A percentile compares a stretch with the other conserved stretches of the same genome.
Conservation (phyloP, 495 filamentous ascomycete genomes). For the Podospora pseudocomata region DNA sequence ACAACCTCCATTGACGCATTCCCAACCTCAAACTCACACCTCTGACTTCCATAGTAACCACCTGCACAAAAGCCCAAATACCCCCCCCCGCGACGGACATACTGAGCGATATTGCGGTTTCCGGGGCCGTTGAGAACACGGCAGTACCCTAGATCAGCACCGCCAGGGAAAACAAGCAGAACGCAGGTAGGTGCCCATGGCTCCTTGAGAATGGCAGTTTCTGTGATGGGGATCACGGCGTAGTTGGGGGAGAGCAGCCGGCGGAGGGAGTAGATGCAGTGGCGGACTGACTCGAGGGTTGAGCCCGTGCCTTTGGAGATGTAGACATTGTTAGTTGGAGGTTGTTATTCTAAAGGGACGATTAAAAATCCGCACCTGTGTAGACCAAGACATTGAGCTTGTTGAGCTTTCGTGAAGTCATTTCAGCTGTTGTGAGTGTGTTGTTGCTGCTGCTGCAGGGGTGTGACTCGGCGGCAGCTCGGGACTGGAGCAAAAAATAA, state of each 20-base stretch:
- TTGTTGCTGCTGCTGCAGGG: neutral
- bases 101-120: constrained; percentile 77
- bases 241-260: constrained; percentile 89
- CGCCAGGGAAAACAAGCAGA: constrained; percentile 86
- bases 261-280: constrained; percentile 83
- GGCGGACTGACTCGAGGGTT: constrained; percentile 81
- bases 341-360: neutral
- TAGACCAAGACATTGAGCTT: constrained; percentile 87
- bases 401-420: constrained; percentile 68
- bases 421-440: constrained; percentile 17
- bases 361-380: constrained; percentile 54
- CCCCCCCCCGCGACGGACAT: constrained; percentile 75
- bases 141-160: constrained; percentile 92
- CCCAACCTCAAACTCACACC: constrained; percentile 89
- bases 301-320: constrained; percentile 66
- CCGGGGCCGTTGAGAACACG: constrained; percentile 82
- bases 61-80: constrained; percentile 94
- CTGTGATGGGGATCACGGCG: constrained; percentile 81
- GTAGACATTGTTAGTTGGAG: constrained; percentile 9
- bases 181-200: constrained; percentile 88
- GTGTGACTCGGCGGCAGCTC: constrained; percentile 8
- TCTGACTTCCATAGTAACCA: constrained; percentile 78
- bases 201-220: constrained; percentile 78
- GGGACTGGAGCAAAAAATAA: constrained; percentile 6
- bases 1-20: constrained; percentile 78